A percentile compares a stretch with the other conserved stretches of the same genome.
These are phyloP conservation scores for Nitzschia sp. DNA, from an alignment of 108 stramenopile species.

Conservation along the genomic window DNA sequence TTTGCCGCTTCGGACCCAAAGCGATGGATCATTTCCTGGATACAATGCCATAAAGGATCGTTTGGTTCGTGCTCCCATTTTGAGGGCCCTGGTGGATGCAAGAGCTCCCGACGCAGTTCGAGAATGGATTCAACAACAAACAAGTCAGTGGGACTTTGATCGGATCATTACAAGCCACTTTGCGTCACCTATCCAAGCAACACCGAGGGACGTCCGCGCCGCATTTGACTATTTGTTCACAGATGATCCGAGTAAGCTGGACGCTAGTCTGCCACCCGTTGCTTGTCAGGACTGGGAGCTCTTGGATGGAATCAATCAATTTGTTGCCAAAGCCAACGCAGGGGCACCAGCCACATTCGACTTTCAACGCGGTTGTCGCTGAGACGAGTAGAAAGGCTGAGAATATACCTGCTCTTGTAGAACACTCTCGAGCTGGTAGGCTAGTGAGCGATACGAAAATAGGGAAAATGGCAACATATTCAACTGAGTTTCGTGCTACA, in stretches of 20 bases:
- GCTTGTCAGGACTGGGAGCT: conserved; percentile 63
- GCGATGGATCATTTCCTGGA: conserved; percentile 41
- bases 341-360: conserved; percentile 57
- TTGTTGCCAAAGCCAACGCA: conserved; percentile 53
- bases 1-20: conserved; percentile 41
- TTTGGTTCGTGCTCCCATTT: conserved; percentile 60
- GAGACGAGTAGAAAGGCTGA: neutral
- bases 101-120: conserved; percentile 48
- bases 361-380: conserved; percentile 44
- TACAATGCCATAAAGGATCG: conserved; percentile 50
- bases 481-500: too few species aligned
- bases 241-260: neutral
- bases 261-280: conserved; percentile 46
- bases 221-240: conserved; percentile 45
- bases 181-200: conserved; percentile 58
- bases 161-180: conserved; percentile 66
- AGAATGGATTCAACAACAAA: conserved; percentile 44
- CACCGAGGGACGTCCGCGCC: conserved; percentile 30
- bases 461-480: too few species aligned
- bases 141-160: conserved; percentile 50
- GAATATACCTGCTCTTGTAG: neutral
- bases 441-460: too few species aligned
- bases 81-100: conserved; percentile 61
- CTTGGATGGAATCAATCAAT: conserved; percentile 49
- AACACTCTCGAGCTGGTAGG: neutral